Base-by-base conservation (phyloP, 805 yeast species). In the Suhomyces prunicola region DNA sequence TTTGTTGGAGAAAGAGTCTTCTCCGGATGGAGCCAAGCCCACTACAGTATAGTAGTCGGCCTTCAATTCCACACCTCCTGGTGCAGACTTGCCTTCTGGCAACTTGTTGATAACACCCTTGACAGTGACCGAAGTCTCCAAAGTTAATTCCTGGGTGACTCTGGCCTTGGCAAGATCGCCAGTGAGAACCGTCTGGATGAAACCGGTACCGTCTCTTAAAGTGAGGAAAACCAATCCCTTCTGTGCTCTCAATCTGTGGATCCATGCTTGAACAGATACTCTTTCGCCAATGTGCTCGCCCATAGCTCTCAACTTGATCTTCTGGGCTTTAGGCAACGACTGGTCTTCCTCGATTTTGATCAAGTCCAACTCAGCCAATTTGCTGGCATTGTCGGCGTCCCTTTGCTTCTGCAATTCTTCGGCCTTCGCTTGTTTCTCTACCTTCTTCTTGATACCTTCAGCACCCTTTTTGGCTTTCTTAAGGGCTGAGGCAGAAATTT, bases 401-500 rank as follows among this genome's bases (percentile, higher is more conserved):
- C 65, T 66, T 44, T 83, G 86, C 47, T 85, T 86, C 45, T 82
- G 86, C 63, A 82, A 83, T 60, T 84, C 85, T 36, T 80, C 83
- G 59, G 79, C 65, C 64, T 80, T 79, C 61, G 83, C 78, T 46
- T 82, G 83, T 74, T 87, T 87, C 57, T 85, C 90, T 50, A 77
- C 81, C 71, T 86, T 88, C 77, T 92, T 93, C 73, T 83, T 90
- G 58, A 94, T 76, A 5, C 96, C 93, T 33, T 92, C 97, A 53
- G 88, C 94, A 55, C 97, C 97, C 71, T 94, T 94, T 72, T 89
- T 90, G 62, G 98, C 97, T 75, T 93, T 94, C 77, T 94, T 94
- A 67, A 93, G 75, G 6, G 97, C 97, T 50, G 96, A 85, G 5
- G 97, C 90, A 15, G 91, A 78, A 66, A 96, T 92, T 63, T 87